Percentiles rank a stretch among this genome's conserved stretches.
Evolutionary conservation across 257 asterid species (phyloP).

Genomic region (Solanum infundibuliforme): DNA sequence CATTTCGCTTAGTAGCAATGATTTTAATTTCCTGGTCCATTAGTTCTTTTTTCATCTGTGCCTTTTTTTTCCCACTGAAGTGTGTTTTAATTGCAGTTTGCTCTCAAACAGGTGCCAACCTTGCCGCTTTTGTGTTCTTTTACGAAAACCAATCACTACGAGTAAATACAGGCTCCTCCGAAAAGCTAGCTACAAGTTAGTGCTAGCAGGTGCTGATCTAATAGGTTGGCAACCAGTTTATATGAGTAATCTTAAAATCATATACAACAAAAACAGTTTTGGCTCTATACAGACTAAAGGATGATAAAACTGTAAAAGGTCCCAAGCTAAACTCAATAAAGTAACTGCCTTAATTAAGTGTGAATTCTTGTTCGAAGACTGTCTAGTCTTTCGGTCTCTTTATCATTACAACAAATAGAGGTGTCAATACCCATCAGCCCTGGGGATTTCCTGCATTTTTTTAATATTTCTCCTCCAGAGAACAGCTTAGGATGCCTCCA

Average conservation of each 20-base stretch:
- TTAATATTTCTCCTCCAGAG: not conserved
- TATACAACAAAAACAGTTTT: not conserved
- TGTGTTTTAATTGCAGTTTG: not conserved
- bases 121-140: not conserved
- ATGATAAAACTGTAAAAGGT: not conserved
- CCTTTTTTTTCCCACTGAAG: not conserved
- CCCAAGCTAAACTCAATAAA: not conserved
- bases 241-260: not conserved
- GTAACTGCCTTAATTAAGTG: not conserved
- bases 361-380: not conserved
- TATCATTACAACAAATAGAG: not conserved
- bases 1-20: not conserved
- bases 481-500: not conserved
- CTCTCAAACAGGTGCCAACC: not conserved
- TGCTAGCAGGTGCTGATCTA: not conserved
- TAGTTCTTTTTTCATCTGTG: not conserved
- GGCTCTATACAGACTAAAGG: not conserved
- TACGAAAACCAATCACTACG: not conserved
- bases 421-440: not conserved
- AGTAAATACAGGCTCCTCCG: not conserved
- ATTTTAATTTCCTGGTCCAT: not conserved
- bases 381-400: not conserved
- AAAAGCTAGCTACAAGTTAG: not conserved
- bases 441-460: not conserved
- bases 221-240: not conserved